phyloP scores from a whole-genome alignment of 495 filamentous ascomycete genomes.

The Emericellopsis terricola region DNA sequence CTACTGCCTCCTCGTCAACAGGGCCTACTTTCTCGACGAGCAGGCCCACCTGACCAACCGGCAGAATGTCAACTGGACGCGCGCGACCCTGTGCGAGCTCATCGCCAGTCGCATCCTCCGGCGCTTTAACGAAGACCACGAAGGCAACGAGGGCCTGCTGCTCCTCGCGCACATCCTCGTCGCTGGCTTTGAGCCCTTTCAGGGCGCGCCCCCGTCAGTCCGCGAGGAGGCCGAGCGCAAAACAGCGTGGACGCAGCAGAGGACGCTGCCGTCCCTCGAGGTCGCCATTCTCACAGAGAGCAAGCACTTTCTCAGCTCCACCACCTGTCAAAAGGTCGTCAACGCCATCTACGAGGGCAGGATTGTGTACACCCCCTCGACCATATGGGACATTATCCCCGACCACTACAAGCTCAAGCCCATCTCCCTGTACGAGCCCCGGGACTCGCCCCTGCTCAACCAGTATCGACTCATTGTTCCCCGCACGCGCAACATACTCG shows the following conservation, averaged over 20 bases:
- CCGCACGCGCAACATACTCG: slow-evolving; percentile 45
- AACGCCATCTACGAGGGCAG: slow-evolving; percentile 50
- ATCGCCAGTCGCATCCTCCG: slow-evolving; percentile 47
- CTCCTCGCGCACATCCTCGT: slow-evolving; percentile 52
- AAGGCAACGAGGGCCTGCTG: slow-evolving; percentile 43
- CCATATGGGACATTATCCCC: slow-evolving; percentile 52
- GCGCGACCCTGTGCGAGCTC: slow-evolving; percentile 50
- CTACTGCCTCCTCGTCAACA: slow-evolving; percentile 57
- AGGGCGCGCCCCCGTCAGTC: slow-evolving; percentile 43
- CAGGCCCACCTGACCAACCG: slow-evolving; percentile 46
- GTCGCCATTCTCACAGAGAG: slow-evolving; percentile 53
- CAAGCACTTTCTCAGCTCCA: slow-evolving; percentile 45
- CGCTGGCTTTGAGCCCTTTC: slow-evolving; percentile 55
- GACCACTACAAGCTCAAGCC: slow-evolving; percentile 57
- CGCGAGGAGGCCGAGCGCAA: slow-evolving; percentile 26
- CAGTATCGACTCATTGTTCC: slow-evolving; percentile 61
- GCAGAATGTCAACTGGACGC: slow-evolving; percentile 48
- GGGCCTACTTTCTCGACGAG: slow-evolving; percentile 47
- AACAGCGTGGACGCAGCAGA: slow-evolving; percentile 30
- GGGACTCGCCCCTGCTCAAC: slow-evolving; percentile 46
- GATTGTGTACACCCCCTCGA: slow-evolving; percentile 50
- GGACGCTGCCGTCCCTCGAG: slow-evolving; percentile 48
- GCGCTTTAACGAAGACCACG: slow-evolving; percentile 47
- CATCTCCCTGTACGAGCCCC: slow-evolving; percentile 51
- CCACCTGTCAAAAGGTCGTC: slow-evolving; percentile 51